A percentile compares a stretch with the other conserved stretches of the same genome.
Evolutionary conservation across 345 rosid species (phyloP).

Genomic region (Salix caprea): DNA sequence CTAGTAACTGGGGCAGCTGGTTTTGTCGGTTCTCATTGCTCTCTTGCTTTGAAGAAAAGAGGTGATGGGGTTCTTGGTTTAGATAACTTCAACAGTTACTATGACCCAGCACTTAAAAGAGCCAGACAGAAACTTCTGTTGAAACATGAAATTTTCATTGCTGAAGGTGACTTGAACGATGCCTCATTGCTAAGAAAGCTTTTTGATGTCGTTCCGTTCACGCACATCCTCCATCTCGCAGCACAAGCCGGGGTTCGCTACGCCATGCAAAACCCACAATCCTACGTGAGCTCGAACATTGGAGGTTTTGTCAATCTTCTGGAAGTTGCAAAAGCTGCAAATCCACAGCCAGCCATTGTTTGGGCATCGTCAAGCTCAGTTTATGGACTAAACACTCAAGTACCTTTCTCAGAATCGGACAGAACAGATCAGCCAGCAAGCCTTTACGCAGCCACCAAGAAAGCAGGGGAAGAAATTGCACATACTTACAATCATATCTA

Average conservation of each 20-base stretch:
- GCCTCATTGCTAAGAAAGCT: slow-evolving; percentile 12
- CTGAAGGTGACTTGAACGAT: slow-evolving; percentile 23
- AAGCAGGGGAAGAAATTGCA: slow-evolving; percentile 28
- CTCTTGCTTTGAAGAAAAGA: slow-evolving; percentile 22
- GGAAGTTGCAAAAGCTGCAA: slow-evolving; percentile 18
- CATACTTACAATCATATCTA: slow-evolving; percentile 27
- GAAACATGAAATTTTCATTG: slow-evolving; percentile 18
- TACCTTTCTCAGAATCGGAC: slow-evolving; percentile 20
- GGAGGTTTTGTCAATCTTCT: slow-evolving; percentile 24
- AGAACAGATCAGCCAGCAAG: slow-evolving; percentile 27
- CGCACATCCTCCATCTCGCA: slow-evolving; percentile 23
- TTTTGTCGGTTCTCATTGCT: slow-evolving; percentile 23
- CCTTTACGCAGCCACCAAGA: slow-evolving; percentile 26
- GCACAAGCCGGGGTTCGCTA: slow-evolving; percentile 30
- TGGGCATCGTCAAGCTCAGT: slow-evolving; percentile 28
- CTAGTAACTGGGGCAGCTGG: slow-evolving; percentile 25
- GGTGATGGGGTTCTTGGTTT: slow-evolving; percentile 27
- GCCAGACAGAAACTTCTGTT: slow-evolving; percentile 10
- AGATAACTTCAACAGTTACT: slow-evolving; percentile 24
- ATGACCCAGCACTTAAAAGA: slow-evolving; percentile 18
- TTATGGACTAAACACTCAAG: slow-evolving; percentile 21
- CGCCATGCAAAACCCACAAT: slow-evolving; percentile 25
- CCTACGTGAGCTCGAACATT: slow-evolving; percentile 20
- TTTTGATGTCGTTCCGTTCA: slow-evolving; percentile 23
- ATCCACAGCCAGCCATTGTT: slow-evolving; percentile 21